Evolutionary conservation across 2,329 filamentous ascomycete species (phyloP).

Genomic region (Colletotrichum theobromicola): DNA sequence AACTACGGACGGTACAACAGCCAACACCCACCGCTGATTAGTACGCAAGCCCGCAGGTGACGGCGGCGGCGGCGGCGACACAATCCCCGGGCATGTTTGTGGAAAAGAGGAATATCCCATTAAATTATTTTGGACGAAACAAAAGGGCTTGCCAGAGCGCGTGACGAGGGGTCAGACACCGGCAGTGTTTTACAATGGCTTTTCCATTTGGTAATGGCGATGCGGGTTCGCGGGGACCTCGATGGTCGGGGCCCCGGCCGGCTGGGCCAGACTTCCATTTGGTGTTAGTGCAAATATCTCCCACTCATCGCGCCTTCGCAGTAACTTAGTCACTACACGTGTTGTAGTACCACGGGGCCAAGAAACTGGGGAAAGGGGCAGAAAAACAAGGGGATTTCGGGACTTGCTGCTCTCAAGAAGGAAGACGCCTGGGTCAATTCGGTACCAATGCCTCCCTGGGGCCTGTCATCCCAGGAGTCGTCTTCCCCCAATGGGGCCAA

Average conservation of each 20-base stretch:
- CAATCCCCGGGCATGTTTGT: not conserved
- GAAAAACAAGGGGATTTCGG: not conserved
- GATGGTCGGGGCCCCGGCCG: slow-evolving; percentile 6
- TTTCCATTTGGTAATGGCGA: slow-evolving; percentile 22
- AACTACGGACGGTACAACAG: not conserved
- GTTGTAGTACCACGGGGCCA: not conserved
- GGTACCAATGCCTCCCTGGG: not conserved
- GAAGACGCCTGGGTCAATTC: not conserved
- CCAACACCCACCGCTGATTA: not conserved
- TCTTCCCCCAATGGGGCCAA: slow-evolving; percentile 8
- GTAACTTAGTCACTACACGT: not conserved
- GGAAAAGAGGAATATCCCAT: not conserved
- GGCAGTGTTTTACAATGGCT: slow-evolving; percentile 19
- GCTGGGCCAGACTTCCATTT: not conserved
- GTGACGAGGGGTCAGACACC: slow-evolving; percentile 14
- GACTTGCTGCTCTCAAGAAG: not conserved
- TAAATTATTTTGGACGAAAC: slow-evolving; percentile 14
- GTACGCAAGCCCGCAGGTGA: slow-evolving; percentile 6
- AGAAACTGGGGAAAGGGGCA: not conserved
- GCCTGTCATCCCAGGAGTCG: not conserved
- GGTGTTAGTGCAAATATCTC: not conserved
- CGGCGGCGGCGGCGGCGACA: not conserved
- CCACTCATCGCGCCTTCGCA: not conserved
- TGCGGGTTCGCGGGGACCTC: slow-evolving; percentile 13
- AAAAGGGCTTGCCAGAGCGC: slow-evolving; percentile 9